Evolutionary conservation across 2,329 filamentous ascomycete species (phyloP), one percentile per base, ranked within the genome.

Genomic region (Botrytis sinoallii): DNA sequence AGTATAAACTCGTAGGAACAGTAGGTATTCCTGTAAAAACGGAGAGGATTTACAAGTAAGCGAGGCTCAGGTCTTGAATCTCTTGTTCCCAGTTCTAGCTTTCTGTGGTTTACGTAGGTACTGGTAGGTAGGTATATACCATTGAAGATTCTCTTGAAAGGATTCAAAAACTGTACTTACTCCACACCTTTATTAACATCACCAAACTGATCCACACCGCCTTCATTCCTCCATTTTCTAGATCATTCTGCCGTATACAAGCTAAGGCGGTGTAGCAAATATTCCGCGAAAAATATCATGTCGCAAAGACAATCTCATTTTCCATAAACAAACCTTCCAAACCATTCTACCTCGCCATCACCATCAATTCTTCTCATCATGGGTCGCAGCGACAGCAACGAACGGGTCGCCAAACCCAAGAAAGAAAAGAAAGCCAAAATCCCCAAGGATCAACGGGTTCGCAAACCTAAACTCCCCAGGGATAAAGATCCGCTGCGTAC

Each of bases 401-500:
- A 42, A 20, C 64, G 40, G 32, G 40, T 57, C 18, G 35, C 18
- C 35, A 74, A 68, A 46, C 61, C 63, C 9, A 72, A 71, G 55
- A 71, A 64, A 32, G 70, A 74, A 57, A 71, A 32, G 16, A 73
- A 73, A 22, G 38, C 38, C 1, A 69, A 55, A 29, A 42, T 52
- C 9, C 67, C 72, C 22, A 69, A 64, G 16, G 46, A 65, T n/a
- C 65, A 67, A 25, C 60, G 70, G 16, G 60, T 57, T 29, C 63
- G 63, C 70, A 73, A 74, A n/a, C 29, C 29, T 4, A 64, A 38
- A 55, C n/a, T 73, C 8, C 73, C 61, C 7, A 67, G 66, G n/a
- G 61, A 72, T 55, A 48, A 68, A 60, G 65, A 73, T 44, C 59
- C 72, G 46, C 6, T 55, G 64, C 29, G 72, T 57, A 78, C 69